Base-by-base conservation (phyloP, 2,329 filamentous ascomycete genomes). In the Huntiella abstrusa region DNA sequence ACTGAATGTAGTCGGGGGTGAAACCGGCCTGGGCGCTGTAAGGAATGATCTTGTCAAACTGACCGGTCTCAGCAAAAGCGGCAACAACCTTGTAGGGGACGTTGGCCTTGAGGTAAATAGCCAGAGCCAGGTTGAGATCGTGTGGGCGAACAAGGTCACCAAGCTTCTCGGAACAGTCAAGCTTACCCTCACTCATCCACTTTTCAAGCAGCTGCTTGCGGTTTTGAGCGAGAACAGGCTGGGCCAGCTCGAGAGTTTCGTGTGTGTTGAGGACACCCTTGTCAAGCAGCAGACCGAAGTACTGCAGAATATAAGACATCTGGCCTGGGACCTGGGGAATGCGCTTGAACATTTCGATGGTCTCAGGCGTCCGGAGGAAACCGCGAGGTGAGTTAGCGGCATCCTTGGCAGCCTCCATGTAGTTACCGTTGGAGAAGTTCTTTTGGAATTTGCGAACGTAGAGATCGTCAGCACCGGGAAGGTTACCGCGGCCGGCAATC, bases 161-260 rank as follows among this genome's bases (percentile, higher is more conserved):
- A 43, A 98, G 75, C 62, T 95, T 84, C 66, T 98, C 91, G 0
- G 91, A 96, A 64, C 83, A 87, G 60, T 92, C 84, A 38, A 98
- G 73, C 69, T 98, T 98, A 63, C 85, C 82, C 65, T 96, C 91
- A 58, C 81, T 81, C 62, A 96, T 74, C 92, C 92, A 98, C 65
- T 98, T 98, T 65, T 96, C 91, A 22, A 98, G 73, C 19, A 98
- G 68, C 58, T 96, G 85, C 66, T 95, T 96, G 53, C 91, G 78
- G 61, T 87, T 91, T 63, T 98, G 91, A 48, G 82, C 77, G 49
- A 98, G 72, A 15, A 98, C 91, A 15, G 91, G 91, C 54, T 86
- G 78, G 7, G 91, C 87, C 51, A 98, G 71, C 66, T 98, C 91
- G 35, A 98, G 68, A 41, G 87, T 94, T 64, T 98, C 91, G 53